Evolutionary conservation across 148 eudicot genomes (phyloP).

Genomic region (Fagopyrum tataricum): DNA sequence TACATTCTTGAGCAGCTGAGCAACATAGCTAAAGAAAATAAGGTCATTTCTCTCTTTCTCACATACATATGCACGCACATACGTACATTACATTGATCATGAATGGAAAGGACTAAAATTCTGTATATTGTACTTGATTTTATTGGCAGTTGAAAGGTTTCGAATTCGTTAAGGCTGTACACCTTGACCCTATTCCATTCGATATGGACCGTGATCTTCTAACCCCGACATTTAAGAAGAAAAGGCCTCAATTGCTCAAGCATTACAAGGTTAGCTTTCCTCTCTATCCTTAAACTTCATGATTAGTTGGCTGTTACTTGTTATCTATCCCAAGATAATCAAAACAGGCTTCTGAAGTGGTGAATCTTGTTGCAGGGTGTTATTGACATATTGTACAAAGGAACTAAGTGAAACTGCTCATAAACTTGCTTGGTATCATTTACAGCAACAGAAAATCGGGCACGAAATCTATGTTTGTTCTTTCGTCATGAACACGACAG

Average conservation of each 20-base stretch:
- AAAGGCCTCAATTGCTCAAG: slow-evolving; percentile 80
- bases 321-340: neutral
- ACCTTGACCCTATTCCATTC: slow-evolving; percentile 78
- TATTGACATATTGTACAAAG: slow-evolving; percentile 8
- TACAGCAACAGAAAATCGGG: no score
- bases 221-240: slow-evolving; percentile 87
- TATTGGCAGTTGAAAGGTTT: slow-evolving; percentile 71
- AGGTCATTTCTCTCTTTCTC: slow-evolving; percentile 36
- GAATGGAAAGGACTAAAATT: neutral
- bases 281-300: neutral
- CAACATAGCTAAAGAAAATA: slow-evolving; percentile 54
- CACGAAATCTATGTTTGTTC: no score
- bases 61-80: neutral
- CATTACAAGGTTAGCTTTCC: slow-evolving; percentile 59
- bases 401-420: neutral
- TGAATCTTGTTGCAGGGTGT: neutral
- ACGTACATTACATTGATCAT: neutral
- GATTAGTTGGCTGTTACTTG: no score
- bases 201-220: slow-evolving; percentile 87
- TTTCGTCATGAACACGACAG: no score
- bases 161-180: slow-evolving; percentile 59
- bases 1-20: slow-evolving; percentile 53
- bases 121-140: neutral
- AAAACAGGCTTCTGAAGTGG: neutral
- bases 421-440: neutral